Percentiles rank a stretch among this genome's conserved stretches.
phyloP scores from a whole-genome alignment of 495 filamentous ascomycete species.

The Letharia columbiana region DNA sequence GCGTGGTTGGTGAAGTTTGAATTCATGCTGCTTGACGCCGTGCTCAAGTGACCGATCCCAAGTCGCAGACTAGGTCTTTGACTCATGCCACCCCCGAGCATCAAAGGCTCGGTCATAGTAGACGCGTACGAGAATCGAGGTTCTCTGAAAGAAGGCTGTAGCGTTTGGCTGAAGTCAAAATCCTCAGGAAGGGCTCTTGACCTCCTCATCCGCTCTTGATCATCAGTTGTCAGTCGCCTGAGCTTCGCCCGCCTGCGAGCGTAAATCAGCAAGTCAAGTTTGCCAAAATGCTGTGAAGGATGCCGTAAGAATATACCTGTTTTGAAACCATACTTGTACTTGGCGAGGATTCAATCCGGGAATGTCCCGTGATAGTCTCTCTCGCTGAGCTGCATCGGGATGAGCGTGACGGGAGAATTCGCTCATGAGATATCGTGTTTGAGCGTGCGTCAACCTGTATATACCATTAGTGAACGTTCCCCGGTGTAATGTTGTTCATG shows the following conservation, averaged over 20 bases:
- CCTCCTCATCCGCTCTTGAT: conserved; percentile 51
- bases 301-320: conserved; percentile 54
- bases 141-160: conserved; percentile 7
- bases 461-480: neutral
- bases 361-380: conserved; percentile 83
- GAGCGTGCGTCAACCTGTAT: conserved; percentile 81
- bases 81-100: conserved; percentile 3
- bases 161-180: conserved; percentile 14
- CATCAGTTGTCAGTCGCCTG: conserved; percentile 86
- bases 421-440: conserved; percentile 94
- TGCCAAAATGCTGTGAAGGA: neutral
- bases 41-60: neutral
- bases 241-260: conserved; percentile 75
- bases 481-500: neutral
- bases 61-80: conserved; percentile 2
- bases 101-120: neutral
- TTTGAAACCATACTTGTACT: conserved; percentile 99
- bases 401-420: conserved; percentile 94
- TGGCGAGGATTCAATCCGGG: conserved; percentile 88
- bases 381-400: conserved; percentile 87
- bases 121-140: neutral
- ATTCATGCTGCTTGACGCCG: neutral
- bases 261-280: conserved; percentile 25
- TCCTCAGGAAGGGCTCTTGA: conserved; percentile 15
- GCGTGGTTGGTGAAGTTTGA: neutral